Conservation (phyloP, 2,329 filamentous ascomycete species). For the Pseudohalonectria lignicola region DNA sequence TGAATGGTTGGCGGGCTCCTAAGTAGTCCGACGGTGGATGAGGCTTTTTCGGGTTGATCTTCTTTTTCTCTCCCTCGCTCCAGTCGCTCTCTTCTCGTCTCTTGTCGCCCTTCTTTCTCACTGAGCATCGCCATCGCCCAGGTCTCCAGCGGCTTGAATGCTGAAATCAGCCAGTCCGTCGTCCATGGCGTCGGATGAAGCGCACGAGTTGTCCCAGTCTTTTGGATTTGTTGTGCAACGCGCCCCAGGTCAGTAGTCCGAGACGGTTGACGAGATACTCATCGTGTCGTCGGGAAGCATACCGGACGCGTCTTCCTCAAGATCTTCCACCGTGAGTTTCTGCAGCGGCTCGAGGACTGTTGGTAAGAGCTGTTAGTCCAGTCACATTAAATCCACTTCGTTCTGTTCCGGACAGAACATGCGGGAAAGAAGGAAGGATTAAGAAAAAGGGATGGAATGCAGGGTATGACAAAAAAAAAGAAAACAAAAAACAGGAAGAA, state of each 20-base stretch:
- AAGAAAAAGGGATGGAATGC: background rate
- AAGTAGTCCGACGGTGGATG: too few relatives aligned
- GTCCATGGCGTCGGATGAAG: constrained; percentile 44
- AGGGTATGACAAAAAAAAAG: background rate
- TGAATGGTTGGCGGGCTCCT: too few relatives aligned
- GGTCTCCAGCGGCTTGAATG: constrained; percentile 28
- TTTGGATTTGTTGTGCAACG: constrained; percentile 7
- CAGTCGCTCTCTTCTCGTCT: too few relatives aligned
- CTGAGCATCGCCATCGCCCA: constrained; percentile 15
- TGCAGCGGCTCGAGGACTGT: constrained; percentile 35
- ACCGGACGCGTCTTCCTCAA: constrained; percentile 50
- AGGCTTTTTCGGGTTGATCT: too few relatives aligned
- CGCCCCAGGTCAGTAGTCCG: constrained; percentile 21
- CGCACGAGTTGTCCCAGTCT: constrained; percentile 46
- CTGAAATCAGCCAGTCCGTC: constrained; percentile 34
- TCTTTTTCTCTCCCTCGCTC: too few relatives aligned
- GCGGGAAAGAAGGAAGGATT: background rate
- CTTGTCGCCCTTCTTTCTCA: too few relatives aligned
- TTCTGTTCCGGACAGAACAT: background rate
- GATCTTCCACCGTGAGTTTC: constrained; percentile 42
- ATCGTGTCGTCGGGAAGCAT: constrained; percentile 30
- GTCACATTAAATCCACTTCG: too few relatives aligned
- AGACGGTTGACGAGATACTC: constrained; percentile 19
- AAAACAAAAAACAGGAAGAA: background rate
- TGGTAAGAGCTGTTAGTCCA: too few relatives aligned